phyloP scores from a whole-genome alignment of 2,329 filamentous ascomycete species.

The Tolypocladium nubicola region DNA sequence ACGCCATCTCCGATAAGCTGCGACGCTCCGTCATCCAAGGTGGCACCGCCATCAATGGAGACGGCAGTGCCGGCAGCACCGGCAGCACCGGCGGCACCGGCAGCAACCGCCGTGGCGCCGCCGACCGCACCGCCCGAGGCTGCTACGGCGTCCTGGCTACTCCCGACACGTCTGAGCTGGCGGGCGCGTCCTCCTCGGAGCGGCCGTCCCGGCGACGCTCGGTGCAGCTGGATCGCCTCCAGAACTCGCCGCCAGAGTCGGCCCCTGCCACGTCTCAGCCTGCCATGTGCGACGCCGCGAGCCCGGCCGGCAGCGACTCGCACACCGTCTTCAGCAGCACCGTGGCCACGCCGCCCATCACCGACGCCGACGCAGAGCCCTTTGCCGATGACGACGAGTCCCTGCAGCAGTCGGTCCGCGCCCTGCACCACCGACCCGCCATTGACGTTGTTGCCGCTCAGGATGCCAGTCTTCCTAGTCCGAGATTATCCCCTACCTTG shows the following conservation, averaged over 20 bases:
- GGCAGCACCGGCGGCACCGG: not conserved
- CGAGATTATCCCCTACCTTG: constrained; percentile 83
- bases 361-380: constrained; percentile 58
- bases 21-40: constrained; percentile 21
- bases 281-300: constrained; percentile 33
- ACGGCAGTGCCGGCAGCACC: not conserved
- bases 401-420: constrained; percentile 33
- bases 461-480: constrained; percentile 89
- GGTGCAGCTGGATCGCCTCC: constrained; percentile 28
- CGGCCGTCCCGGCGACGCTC: constrained; percentile 29
- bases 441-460: constrained; percentile 65
- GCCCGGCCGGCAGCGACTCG: constrained; percentile 42
- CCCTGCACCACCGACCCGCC: constrained; percentile 37
- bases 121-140: constrained; percentile 13
- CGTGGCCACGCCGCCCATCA: constrained; percentile 65
- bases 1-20: constrained; percentile 22
- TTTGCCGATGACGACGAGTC: constrained; percentile 39
- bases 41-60: constrained; percentile 2
- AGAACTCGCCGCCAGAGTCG: constrained; percentile 32
- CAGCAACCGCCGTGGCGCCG: constrained; percentile 11
- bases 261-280: constrained; percentile 24
- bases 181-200: constrained; percentile 12
- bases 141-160: constrained; percentile 36
- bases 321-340: constrained; percentile 52
- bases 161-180: constrained; percentile 44